Evolutionary conservation across 2,329 filamentous ascomycete genomes (phyloP), one percentile per base, ranked within the genome.

Genomic region (Cordyceps fumosorosea): DNA sequence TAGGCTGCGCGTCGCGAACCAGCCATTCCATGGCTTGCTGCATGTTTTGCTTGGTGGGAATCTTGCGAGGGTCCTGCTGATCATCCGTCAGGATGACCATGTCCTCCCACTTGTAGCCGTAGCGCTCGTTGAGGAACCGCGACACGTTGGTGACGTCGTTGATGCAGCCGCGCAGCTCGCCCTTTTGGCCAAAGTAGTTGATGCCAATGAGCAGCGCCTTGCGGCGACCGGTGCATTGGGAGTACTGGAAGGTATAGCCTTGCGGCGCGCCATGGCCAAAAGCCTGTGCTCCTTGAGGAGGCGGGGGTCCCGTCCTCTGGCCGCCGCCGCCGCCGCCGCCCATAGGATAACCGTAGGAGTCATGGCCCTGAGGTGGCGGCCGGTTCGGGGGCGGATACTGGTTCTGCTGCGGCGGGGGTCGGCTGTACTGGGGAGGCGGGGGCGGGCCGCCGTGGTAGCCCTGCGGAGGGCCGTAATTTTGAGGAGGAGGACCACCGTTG

Each of bases 41-140:
- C 56, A 92, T 91, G 73, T 92, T 92, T 54, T 80, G 81, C 72
- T 88, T 89, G n/a, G 89, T 91, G 8, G 89, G 89, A 71, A 85
- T 82, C 75, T 87, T 86, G 74, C 86, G 83, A 3, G 86, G 84
- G 69, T 90, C 84, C 66, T 81, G 78, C 74, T 89, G 86, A 73
- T 92, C 89, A 67, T 92, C 89, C 16, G 89, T 91, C 73, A 92
- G 76, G 62, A 88, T 84, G 50, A 92, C 88, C 88, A 91, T 92
- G 69, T 92, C 89, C 75, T 92, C 89, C 64, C 86, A 80, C 79
- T 86, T 88, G 75, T 91, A 92, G 56, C 83, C 80, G 70, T 89
- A 88, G 64, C 80, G 79, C 72, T 87, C 80, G 66, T 87, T 85
- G 64, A 92, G 76, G 73, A 90, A 92, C 60, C 77, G 76, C 37